Evolutionary conservation across 164 flowering plant species (phyloP).

Genomic region (Nymphaea colorata): DNA sequence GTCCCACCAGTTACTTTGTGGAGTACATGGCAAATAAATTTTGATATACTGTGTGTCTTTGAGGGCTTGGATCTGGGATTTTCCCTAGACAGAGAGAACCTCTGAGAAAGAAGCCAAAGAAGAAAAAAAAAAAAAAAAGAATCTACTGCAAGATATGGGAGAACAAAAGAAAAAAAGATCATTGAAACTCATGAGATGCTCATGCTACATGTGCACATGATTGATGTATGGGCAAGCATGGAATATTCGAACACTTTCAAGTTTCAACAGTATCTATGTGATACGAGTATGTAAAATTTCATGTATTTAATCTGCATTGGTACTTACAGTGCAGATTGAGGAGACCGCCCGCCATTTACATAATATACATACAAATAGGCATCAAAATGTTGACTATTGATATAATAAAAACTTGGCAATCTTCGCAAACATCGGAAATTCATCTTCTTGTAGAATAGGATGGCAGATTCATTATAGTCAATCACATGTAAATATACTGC

Average conservation of each 20-base stretch:
- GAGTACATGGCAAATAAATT: not conserved
- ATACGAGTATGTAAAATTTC: not conserved
- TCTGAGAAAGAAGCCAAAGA: not conserved
- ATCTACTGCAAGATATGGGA: not conserved
- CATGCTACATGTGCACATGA: not conserved
- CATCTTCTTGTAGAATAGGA: constrained; percentile 75
- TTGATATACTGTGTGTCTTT: not conserved
- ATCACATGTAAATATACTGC: constrained; percentile 95
- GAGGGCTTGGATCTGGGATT: not conserved
- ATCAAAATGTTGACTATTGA: constrained; percentile 76
- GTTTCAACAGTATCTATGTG: not conserved
- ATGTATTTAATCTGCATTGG: not conserved
- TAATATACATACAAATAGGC: constrained; percentile 75
- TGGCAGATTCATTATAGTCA: constrained; percentile 78
- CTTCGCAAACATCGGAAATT: constrained; percentile 63
- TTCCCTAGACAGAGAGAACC: not conserved
- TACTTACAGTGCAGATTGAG: constrained; percentile 90
- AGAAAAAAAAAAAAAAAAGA: no score
- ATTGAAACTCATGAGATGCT: not conserved
- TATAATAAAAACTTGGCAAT: constrained; percentile 60
- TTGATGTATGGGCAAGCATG: not conserved
- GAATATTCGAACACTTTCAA: not conserved
- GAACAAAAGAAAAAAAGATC: not conserved
- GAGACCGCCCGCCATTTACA: constrained; percentile 87
- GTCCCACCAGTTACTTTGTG: not conserved